Base-by-base conservation (phyloP, 306 rosid genomes). In the Quercus dentata region DNA sequence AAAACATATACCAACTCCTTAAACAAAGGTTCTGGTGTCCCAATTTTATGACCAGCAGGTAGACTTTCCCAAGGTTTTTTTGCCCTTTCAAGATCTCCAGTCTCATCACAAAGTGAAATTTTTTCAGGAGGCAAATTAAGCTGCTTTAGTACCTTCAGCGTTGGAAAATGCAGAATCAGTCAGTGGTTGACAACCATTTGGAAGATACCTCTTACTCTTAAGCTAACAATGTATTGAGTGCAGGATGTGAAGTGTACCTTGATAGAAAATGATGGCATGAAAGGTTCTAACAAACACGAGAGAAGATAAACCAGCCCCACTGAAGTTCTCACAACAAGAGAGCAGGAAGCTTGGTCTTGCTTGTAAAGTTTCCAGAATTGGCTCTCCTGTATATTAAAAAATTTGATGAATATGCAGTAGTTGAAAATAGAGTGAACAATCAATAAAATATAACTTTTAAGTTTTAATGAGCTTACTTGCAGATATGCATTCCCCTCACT, bases 331-430 rank as follows among this genome's bases (percentile, higher is more conserved):
- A 95, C 91, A 73, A 93, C 97, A 75, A 93, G 58, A 54, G 89
- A 62, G 67, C 99, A 92, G 55, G 88, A 90, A 75, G 98, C 67
- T 88, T 75, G 83, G 81, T 93, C 88, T 76, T 88, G 86, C 86
- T 93, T 93, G 91, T 91, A 95, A 80, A 92, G 91, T 41, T 89
- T 87, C 99, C 99, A 95, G 80, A 92, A 95, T 74, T 95, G 84
- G 73, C 94, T 77, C 84, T 94, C 95, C 98, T 95, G 80, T 59
- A 81, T 23, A 33, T 31, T 33, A 10, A 35, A 28, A 61, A 35
- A 28, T 2, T 35, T 38, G 15, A 19, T 68, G 72, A 33, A 33
- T 49, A 67, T 1, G 35, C 3, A 74, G 14, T 74, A 59, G 57
- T 69, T 78, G 76, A 8, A 76, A 78, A 76, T 56, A 30, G 23